These are phyloP conservation scores for Peniophora sp. DNA, from an alignment of 1,284 basidiomycete genomes.

Conservation along the genomic window DNA sequence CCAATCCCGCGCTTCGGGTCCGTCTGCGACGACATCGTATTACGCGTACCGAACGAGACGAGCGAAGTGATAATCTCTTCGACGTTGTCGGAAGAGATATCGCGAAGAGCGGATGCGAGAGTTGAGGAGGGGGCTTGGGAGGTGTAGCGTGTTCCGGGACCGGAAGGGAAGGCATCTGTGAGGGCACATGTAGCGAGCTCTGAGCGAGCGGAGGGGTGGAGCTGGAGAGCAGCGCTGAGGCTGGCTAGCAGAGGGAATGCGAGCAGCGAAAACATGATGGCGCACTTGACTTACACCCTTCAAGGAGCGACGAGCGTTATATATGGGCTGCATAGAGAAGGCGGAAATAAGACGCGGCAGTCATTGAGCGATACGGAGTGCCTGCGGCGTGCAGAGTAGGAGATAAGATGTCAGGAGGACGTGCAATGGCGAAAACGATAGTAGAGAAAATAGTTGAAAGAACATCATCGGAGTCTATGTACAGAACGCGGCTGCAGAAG, in stretches of 20 bases:
- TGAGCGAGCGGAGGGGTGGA: constrained; percentile 4
- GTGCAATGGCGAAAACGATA: too few species aligned
- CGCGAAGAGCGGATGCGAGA: constrained; percentile 32
- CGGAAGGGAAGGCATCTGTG: constrained; percentile 35
- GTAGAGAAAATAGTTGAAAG: too few species aligned
- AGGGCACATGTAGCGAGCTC: constrained; percentile 14
- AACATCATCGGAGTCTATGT: too few species aligned
- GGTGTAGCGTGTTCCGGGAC: constrained; percentile 32
- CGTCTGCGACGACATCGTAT: constrained; percentile 44
- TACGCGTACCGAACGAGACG: constrained; percentile 45
- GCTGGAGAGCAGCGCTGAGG: not conserved
- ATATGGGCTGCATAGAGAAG: too few species aligned
- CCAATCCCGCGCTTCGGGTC: constrained; percentile 43
- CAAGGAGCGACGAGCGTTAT: too few species aligned
- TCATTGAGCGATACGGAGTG: too few species aligned
- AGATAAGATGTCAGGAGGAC: too few species aligned
- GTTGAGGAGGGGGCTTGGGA: constrained; percentile 36
- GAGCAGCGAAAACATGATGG: not conserved
- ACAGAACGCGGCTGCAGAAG: too few species aligned
- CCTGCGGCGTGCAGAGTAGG: too few species aligned
- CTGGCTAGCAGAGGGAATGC: not conserved
- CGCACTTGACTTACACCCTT: too few species aligned
- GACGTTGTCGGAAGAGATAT: constrained; percentile 36
- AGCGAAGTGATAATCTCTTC: constrained; percentile 40
- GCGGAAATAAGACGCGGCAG: too few species aligned